Base-by-base conservation (phyloP, 176 grass and related monocot genomes). In the Pharus latifolius region DNA sequence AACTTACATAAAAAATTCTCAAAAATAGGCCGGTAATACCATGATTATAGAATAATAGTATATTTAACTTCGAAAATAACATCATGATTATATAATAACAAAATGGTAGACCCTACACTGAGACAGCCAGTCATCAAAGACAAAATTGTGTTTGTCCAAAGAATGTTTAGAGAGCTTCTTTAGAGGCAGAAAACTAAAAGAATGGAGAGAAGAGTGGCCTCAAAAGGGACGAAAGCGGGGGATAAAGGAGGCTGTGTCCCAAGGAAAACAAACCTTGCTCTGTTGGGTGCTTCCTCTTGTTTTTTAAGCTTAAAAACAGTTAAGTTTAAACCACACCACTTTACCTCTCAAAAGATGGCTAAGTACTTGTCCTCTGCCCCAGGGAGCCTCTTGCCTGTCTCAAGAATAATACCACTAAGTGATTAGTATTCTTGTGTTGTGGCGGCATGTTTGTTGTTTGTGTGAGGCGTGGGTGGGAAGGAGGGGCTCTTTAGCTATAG, bases 191-290 rank as follows among this genome's bases (percentile, higher is more conserved):
- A 71, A 49, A 61, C 75, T 10, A 35, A 65, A 83, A 47, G 43
- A 85, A 87, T 81, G 84, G 65, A 82, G 77, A 58, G 10, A 78
- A 78, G 84, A 38, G 41, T 78, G 69, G 77, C 86, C 89, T 99
- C 85, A 82, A 99, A 99, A 94, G 95, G 76, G 64, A 52, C 73
- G 76, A 94, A 99, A 91, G 95, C 67, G 25, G 25, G 53, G 72
- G 43, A 42, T 50, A 77, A 80, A 69, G 82, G 18, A 73, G 22
- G 45, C 49, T 20, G 31, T 58, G 22, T 37, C 78, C 69, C 73
- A 60, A 73, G 44, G 49, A 24, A 71, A 49, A 37, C 47, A 25
- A 58, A 41, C 22, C 53, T 44, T 24, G 62, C 55, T 73, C 90
- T 49, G 81, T 80, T 91, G 79, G 81, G 87, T 16, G 58, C 52